Conservation (phyloP, 345 rosid genomes). For the Trapa bicornis region DNA sequence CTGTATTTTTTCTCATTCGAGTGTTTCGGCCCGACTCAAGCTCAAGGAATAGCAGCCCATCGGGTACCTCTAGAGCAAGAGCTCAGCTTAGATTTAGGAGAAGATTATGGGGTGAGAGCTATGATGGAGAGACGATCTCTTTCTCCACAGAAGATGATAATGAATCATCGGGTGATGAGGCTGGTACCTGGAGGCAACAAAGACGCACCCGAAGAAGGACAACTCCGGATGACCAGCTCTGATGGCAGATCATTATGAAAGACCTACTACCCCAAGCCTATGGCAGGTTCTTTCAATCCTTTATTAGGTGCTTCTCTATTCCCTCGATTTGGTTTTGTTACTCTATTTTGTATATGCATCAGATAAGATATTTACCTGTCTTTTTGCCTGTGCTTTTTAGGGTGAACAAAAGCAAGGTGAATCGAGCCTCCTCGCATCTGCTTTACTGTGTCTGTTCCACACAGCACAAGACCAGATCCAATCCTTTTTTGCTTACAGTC, state of each 20-base stretch:
- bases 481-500: constrained; percentile 5
- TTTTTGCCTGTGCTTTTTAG: not conserved
- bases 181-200: constrained; percentile 32
- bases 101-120: constrained; percentile 73
- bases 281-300: constrained; percentile 1
- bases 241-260: constrained; percentile 6
- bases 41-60: constrained; percentile 73
- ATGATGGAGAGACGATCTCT: constrained; percentile 53
- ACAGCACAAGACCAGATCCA: not conserved
- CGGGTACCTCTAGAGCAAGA: constrained; percentile 60
- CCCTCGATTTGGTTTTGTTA: not conserved
- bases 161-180: constrained; percentile 47
- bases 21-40: constrained; percentile 63
- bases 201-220: constrained; percentile 27
- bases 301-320: not conserved
- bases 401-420: not conserved
- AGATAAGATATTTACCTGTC: too few species aligned
- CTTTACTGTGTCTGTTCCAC: constrained; percentile 1
- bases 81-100: constrained; percentile 52
- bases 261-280: not conserved
- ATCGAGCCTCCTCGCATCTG: not conserved
- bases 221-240: constrained; percentile 35
- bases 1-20: constrained; percentile 77
- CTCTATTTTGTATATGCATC: not conserved
- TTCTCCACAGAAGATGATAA: constrained; percentile 56